These are phyloP conservation scores for Aspergillus homomorphus DNA, from an alignment of 495 filamentous ascomycete species.

Conservation along the genomic window DNA sequence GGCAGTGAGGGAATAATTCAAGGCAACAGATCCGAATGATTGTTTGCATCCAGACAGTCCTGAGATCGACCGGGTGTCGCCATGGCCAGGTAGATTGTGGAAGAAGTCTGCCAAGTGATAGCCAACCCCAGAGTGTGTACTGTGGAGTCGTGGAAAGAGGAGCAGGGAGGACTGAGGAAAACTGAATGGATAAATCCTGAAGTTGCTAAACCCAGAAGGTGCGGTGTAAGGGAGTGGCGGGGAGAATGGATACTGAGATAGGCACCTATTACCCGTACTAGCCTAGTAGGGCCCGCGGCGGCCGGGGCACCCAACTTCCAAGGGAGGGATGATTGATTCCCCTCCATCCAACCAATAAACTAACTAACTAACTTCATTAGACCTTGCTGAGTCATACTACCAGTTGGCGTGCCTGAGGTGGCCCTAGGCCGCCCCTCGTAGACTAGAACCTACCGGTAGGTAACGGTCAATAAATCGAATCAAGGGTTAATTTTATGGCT, in stretches of 20 bases:
- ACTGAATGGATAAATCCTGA: background rate
- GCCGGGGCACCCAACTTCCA: background rate
- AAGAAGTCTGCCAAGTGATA: background rate
- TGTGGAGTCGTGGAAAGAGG: background rate
- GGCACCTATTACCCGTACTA: background rate
- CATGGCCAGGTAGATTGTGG: background rate
- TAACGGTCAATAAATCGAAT: slow-evolving; percentile 13
- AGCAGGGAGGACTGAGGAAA: too few relatives aligned
- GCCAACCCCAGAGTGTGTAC: background rate
- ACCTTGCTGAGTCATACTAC: too few relatives aligned
- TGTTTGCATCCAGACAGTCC: background rate
- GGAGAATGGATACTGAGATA: background rate
- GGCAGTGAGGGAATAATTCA: background rate
- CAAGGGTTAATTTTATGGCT: slow-evolving; percentile 6
- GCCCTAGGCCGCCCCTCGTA: too few relatives aligned
- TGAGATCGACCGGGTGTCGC: background rate
- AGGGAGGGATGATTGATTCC: slow-evolving; percentile 2
- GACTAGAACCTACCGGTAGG: too few relatives aligned
- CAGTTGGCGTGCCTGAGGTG: too few relatives aligned
- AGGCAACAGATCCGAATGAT: background rate
- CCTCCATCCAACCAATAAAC: too few relatives aligned
- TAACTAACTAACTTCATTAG: too few relatives aligned
- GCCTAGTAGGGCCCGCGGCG: background rate
- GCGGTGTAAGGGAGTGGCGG: background rate
- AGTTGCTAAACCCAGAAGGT: background rate